Conservation (phyloP, 2,329 filamentous ascomycete genomes). For the Diaporthe ampelina region DNA sequence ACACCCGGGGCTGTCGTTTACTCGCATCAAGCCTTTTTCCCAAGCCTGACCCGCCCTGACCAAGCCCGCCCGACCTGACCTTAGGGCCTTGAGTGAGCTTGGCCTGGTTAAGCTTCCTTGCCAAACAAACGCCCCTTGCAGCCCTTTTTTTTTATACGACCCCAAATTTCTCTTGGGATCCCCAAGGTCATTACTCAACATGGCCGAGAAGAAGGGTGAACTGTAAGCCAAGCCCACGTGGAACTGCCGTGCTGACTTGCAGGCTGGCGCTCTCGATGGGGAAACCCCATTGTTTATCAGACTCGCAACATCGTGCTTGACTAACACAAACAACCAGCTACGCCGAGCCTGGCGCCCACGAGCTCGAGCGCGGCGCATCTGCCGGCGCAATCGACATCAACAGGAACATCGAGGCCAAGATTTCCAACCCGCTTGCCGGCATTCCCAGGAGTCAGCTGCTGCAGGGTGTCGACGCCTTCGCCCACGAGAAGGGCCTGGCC, state of each 20-base stretch:
- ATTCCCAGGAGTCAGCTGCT: slow-evolving; percentile 67
- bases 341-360: slow-evolving; percentile 8
- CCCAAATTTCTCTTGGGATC: neutral
- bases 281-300: neutral
- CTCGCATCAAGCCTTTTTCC: neutral
- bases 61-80: neutral
- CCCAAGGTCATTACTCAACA: neutral
- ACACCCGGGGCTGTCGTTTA: neutral
- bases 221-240: slow-evolving; percentile 15
- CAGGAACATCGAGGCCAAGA: slow-evolving; percentile 61
- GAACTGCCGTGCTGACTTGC: slow-evolving; percentile 3
- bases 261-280: neutral
- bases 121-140: neutral
- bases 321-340: neutral
- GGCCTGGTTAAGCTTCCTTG: slow-evolving; percentile 22
- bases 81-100: slow-evolving; percentile 26
- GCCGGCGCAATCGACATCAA: slow-evolving; percentile 54
- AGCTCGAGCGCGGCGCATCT: slow-evolving; percentile 19
- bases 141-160: neutral
- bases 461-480: slow-evolving; percentile 67
- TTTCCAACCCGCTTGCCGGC: slow-evolving; percentile 63
- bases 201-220: slow-evolving; percentile 26
- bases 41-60: slow-evolving; percentile 9
- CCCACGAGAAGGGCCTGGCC: slow-evolving; percentile 59
- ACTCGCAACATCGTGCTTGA: too few species aligned